phyloP scores from a whole-genome alignment of 2,329 filamentous ascomycete genomes.

The Neofusicoccum cordaticola region DNA sequence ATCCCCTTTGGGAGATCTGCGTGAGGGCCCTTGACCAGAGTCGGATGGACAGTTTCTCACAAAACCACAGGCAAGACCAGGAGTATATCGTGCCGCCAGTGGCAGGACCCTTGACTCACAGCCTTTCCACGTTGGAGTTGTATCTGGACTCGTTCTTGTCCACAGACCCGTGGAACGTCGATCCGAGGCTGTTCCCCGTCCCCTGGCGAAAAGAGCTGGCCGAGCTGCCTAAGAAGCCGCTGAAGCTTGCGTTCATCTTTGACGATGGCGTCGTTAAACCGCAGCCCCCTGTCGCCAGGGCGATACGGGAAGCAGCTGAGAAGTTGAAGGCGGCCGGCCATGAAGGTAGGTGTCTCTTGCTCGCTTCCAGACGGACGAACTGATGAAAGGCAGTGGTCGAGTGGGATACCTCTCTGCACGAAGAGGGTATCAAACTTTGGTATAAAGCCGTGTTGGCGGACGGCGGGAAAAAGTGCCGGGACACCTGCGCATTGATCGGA shows the following conservation, averaged over 20 bases:
- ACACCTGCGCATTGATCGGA: slow-evolving; percentile 19
- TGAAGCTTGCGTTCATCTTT: slow-evolving; percentile 49
- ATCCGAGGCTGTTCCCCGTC: slow-evolving; percentile 63
- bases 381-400: slow-evolving; percentile 20
- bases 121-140: slow-evolving; percentile 52
- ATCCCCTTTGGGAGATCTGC: slow-evolving; percentile 39
- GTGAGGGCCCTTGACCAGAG: slow-evolving; percentile 29
- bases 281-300: slow-evolving; percentile 48
- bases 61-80: slow-evolving; percentile 43
- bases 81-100: slow-evolving; percentile 52
- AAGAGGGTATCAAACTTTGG: slow-evolving; percentile 20
- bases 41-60: too few relatives aligned
- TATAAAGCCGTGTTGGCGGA: slow-evolving; percentile 21
- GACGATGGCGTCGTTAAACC: slow-evolving; percentile 52
- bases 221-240: not conserved
- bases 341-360: not conserved
- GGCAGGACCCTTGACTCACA: slow-evolving; percentile 53
- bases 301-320: slow-evolving; percentile 46
- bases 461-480: slow-evolving; percentile 19
- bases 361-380: too few relatives aligned
- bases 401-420: slow-evolving; percentile 23
- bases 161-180: slow-evolving; percentile 64
- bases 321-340: not conserved
- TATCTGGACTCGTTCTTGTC: slow-evolving; percentile 56
- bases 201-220: slow-evolving; percentile 56